Evolutionary conservation across 345 rosid genomes (phyloP), one percentile per base, ranked within the genome.

Genomic region (Streptanthus diversifolius): DNA sequence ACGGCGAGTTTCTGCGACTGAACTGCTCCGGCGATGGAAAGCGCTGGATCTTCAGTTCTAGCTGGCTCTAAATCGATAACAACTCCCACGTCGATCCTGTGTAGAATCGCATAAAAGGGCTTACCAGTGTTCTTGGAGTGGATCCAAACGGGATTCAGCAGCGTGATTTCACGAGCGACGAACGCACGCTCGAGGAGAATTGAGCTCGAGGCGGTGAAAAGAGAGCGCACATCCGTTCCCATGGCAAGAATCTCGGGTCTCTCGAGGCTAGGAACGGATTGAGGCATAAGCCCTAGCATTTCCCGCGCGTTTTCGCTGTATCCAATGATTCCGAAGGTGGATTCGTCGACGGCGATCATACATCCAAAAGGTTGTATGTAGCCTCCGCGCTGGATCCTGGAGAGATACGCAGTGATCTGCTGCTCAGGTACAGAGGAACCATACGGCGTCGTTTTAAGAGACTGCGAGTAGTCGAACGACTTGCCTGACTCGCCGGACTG

Each of bases 1-100:
- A 95, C 96, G 0, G 96, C 98, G 25, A 95, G 79, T 68, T 95
- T 95, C 85, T 95, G 99, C 1, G 98, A 92, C 73, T 95, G 99
- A 11, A 92, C 99, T 0, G 99, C 98, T 53, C 99, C 99, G 0
- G 98, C 98, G 44, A 95, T 90, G 0, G 99, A 95, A 69, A 92
- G 79, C 15, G 98, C 97, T 7, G 99, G 99, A 60, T 95, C 98
- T 75, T 90, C 93, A 0, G 96, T 81, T 80, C 96, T 87, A 14
- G 97, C 93, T 49, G 99, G 98, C 67, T 95, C 99, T 71, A 95
- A 84, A 85, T 95, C 99, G 62, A 58, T 58, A 8, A 95, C 98
- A 58, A 92, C 84, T 11, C 99, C 99, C 18, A 95, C 97, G 80
- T 95, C 99, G 56, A 92, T 79, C 83, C 98, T 77, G 18, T 95